Evolutionary conservation across 2,329 filamentous ascomycete species (phyloP).

Genomic region (Ascosphaera aggregata): DNA sequence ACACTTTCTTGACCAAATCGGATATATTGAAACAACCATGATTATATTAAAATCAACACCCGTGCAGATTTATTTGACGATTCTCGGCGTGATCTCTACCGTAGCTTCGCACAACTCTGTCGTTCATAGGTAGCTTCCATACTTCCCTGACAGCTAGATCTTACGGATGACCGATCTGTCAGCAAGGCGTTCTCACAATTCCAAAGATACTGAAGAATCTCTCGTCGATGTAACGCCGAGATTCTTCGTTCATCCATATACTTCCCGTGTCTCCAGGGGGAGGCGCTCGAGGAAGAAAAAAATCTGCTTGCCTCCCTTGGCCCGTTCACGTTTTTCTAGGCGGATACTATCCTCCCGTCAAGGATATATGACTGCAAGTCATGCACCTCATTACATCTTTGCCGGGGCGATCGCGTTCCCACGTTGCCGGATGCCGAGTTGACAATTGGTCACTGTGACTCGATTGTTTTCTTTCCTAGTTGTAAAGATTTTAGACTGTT

Average conservation of each 20-base stretch:
- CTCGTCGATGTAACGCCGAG: background rate
- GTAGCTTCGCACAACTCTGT: background rate
- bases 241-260: background rate
- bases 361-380: background rate
- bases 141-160: background rate
- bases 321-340: background rate
- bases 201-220: background rate
- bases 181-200: background rate
- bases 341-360: background rate
- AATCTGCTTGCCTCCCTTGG: background rate
- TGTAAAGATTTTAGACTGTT: background rate
- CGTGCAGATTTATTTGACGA: background rate
- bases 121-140: background rate
- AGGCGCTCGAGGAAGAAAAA: background rate
- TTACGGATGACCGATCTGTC: background rate
- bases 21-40: background rate
- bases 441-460: background rate
- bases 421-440: background rate
- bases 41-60: background rate
- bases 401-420: background rate
- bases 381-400: background rate
- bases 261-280: background rate
- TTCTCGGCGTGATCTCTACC: background rate
- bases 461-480: background rate
- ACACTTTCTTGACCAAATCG: background rate